phyloP scores from a whole-genome alignment of 495 filamentous ascomycete species.

The Penicillium flavigenum region DNA sequence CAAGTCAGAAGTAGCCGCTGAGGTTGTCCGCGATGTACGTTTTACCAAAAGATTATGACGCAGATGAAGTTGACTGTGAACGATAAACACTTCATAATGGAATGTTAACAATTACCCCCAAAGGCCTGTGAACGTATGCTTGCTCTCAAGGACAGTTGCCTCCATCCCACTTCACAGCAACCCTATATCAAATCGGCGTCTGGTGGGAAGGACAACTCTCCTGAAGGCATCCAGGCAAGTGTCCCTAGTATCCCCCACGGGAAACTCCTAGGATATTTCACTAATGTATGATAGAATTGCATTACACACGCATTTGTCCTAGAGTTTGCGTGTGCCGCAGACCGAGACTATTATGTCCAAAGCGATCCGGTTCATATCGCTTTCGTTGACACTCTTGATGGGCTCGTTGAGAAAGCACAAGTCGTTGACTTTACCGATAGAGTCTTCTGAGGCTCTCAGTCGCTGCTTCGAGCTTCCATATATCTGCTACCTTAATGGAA shows the following conservation, averaged over 20 bases:
- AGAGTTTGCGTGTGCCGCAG: slow-evolving; percentile 37
- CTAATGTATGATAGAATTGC: slow-evolving; percentile 21
- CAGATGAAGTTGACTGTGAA: not conserved
- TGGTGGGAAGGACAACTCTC: slow-evolving; percentile 64
- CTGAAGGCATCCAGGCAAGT: slow-evolving; percentile 61
- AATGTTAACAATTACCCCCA: slow-evolving; percentile 3
- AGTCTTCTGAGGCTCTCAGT: slow-evolving; percentile 18
- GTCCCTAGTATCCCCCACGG: not conserved
- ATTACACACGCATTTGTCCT: slow-evolving; percentile 49
- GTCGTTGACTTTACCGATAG: slow-evolving; percentile 42
- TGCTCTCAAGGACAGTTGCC: slow-evolving; percentile 38
- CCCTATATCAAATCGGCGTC: slow-evolving; percentile 54
- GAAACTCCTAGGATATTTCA: not conserved
- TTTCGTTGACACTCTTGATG: slow-evolving; percentile 35
- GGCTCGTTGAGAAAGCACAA: slow-evolving; percentile 41
- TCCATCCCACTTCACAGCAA: slow-evolving; percentile 43
- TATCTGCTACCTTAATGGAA: not conserved
- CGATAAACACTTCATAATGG: not conserved
- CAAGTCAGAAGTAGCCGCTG: slow-evolving; percentile 43
- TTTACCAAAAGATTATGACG: too few species aligned
- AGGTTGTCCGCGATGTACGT: slow-evolving; percentile 52
- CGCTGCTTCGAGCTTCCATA: not conserved
- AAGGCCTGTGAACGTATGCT: slow-evolving; percentile 40
- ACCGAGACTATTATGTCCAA: slow-evolving; percentile 46
- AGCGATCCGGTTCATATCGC: slow-evolving; percentile 41